phyloP scores from a whole-genome alignment of 106 monocot genomes.

The Phalaenopsis equestris region DNA sequence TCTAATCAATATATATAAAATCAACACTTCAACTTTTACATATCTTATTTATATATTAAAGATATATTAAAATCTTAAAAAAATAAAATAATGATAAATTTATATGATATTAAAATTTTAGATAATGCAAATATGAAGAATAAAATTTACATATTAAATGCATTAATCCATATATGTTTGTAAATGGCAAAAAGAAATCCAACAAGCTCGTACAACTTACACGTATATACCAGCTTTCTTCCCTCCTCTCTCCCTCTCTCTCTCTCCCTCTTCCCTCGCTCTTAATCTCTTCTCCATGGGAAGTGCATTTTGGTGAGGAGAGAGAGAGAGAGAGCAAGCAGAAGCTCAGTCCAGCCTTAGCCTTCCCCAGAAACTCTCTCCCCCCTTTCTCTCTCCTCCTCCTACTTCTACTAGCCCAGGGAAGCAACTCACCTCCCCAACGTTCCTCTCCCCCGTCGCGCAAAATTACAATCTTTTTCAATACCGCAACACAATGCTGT shows the following conservation, averaged over 20 bases:
- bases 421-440: neutral
- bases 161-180: too few species aligned
- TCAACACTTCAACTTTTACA: too few species aligned
- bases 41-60: too few species aligned
- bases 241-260: neutral
- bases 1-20: too few species aligned
- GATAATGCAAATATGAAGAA: too few species aligned
- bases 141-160: too few species aligned
- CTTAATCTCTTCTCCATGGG: neutral
- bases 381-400: neutral
- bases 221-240: neutral
- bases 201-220: neutral
- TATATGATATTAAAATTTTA: too few species aligned
- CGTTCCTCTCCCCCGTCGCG: neutral
- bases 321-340: neutral
- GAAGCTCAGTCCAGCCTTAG: neutral
- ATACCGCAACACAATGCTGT: conserved; percentile 1
- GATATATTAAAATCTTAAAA: too few species aligned
- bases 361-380: neutral
- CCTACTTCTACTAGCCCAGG: neutral
- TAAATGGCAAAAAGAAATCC: neutral
- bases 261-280: neutral
- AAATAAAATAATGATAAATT: too few species aligned
- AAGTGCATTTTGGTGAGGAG: neutral
- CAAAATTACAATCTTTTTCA: neutral